These are phyloP conservation scores for Amanita subjunquillea DNA, from an alignment of 768 basidiomycete species.

Conservation along the genomic window DNA sequence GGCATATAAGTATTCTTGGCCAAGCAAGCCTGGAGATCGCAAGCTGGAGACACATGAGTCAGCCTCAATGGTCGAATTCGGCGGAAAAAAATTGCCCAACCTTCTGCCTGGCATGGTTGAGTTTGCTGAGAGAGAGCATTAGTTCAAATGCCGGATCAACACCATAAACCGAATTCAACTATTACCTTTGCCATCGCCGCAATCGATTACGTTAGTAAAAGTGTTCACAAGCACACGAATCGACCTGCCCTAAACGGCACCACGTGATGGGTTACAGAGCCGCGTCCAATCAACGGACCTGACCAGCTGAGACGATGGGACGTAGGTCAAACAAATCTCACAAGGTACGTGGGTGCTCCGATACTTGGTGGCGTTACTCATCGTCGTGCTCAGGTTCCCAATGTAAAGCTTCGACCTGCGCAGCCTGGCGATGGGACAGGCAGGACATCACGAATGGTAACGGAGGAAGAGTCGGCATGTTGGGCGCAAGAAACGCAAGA, in stretches of 20 bases:
- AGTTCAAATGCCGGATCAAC: neutral
- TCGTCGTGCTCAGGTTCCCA: conserved; percentile 47
- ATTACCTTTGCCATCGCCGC: neutral
- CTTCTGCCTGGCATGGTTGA: conserved; percentile 17
- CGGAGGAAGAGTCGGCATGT: conserved; percentile 20
- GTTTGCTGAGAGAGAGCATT: neutral
- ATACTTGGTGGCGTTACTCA: neutral
- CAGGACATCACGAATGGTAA: conserved; percentile 13
- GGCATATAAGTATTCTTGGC: conserved; percentile 54
- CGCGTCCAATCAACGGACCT: neutral
- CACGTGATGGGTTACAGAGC: neutral
- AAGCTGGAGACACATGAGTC: conserved; percentile 31
- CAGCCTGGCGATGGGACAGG: conserved; percentile 21
- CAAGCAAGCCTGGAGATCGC: conserved; percentile 52
- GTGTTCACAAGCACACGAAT: too few species aligned
- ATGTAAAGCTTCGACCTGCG: conserved; percentile 71
- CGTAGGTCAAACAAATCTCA: conserved; percentile 57
- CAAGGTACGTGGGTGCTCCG: conserved; percentile 31
- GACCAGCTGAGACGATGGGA: conserved; percentile 20
- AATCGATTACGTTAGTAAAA: neutral
- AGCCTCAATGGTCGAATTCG: neutral
- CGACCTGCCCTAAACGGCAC: neutral
- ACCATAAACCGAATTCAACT: neutral
- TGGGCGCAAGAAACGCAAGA: conserved; percentile 44
- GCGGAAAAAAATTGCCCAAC: conserved; percentile 7